These are phyloP conservation scores for Camelina sativa DNA, from an alignment of 345 rosid species.

Conservation along the genomic window DNA sequence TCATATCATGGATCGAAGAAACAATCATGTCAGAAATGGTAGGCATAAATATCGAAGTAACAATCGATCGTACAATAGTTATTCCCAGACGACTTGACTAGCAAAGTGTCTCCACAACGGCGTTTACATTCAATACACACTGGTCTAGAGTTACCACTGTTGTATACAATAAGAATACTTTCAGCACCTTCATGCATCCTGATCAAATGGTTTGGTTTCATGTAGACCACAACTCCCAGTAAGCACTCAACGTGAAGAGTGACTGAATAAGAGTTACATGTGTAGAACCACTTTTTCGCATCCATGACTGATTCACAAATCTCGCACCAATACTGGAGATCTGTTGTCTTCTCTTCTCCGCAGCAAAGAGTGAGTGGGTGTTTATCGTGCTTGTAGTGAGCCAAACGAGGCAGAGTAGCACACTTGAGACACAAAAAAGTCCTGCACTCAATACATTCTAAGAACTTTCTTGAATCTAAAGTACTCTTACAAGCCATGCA, in stretches of 20 bases:
- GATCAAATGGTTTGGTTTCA: slow-evolving; percentile 71
- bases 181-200: slow-evolving; percentile 33
- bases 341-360: background rate
- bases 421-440: background rate
- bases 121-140: background rate
- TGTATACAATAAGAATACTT: background rate
- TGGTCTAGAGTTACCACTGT: slow-evolving; percentile 6
- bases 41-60: background rate
- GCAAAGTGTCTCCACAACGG: background rate
- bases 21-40: background rate
- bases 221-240: background rate
- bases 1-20: no score
- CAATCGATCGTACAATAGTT: background rate
- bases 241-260: background rate
- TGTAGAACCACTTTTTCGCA: slow-evolving; percentile 8
- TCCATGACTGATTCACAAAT: background rate
- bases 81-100: background rate
- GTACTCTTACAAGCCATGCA: slow-evolving; percentile 10
- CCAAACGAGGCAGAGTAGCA: background rate
- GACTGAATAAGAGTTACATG: background rate
- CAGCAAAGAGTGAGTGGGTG: slow-evolving; percentile 19
- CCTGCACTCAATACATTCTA: background rate
- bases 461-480: background rate
- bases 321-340: slow-evolving; percentile 13
- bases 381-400: slow-evolving; percentile 2